These are phyloP conservation scores for Trichophyton mentagrophytes DNA, from an alignment of 2,329 filamentous ascomycete genomes.

Conservation along the genomic window DNA sequence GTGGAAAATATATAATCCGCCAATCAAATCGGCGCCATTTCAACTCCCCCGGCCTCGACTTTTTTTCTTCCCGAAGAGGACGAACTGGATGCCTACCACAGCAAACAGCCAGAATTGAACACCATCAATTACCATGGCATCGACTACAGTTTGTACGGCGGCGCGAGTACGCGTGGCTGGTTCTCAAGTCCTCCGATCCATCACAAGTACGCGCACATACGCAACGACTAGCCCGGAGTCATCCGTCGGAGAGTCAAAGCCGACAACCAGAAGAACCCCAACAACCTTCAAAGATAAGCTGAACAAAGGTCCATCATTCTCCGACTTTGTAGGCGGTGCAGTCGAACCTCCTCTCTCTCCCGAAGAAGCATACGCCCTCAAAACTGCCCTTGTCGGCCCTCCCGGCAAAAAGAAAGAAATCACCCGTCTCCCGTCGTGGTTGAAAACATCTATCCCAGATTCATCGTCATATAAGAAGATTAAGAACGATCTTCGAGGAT, in stretches of 20 bases:
- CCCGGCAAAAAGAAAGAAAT: constrained; percentile 52
- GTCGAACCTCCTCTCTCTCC: constrained; percentile 32
- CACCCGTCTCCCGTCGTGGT: constrained; percentile 75
- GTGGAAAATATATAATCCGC: constrained; percentile 3
- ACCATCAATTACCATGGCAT: not conserved
- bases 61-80: not conserved
- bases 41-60: not conserved
- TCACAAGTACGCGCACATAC: constrained; percentile 21
- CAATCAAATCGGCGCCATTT: not conserved
- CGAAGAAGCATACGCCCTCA: constrained; percentile 46
- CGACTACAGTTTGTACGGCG: not conserved
- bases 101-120: not conserved
- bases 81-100: not conserved
- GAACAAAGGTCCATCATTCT: constrained; percentile 52
- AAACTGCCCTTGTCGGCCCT: constrained; percentile 49
- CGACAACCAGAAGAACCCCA: constrained; percentile 29
- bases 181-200: not conserved
- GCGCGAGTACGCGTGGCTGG: not conserved
- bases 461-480: constrained; percentile 86
- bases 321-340: constrained; percentile 46
- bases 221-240: constrained; percentile 26
- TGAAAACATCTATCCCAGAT: constrained; percentile 87
- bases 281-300: constrained; percentile 51
- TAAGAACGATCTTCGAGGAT: constrained; percentile 78
- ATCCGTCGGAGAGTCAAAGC: constrained; percentile 21